Evolutionary conservation across 192 early-diverging fungal species (phyloP).

Genomic region (Phlyctochytrium planicorne): DNA sequence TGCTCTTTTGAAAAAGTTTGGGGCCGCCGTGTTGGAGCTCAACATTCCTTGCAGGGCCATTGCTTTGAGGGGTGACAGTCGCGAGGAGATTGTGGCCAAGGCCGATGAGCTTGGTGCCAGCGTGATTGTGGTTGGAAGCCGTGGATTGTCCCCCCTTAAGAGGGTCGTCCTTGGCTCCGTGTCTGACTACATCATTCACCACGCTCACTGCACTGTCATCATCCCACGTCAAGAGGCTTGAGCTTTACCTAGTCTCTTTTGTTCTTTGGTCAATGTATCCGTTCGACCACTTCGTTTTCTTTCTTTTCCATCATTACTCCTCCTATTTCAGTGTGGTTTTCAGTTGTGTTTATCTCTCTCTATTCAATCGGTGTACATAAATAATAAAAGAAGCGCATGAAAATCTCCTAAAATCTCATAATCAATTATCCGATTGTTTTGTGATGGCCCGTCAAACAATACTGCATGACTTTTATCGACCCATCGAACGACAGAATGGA

Average conservation of each 20-base stretch:
- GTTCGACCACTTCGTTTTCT: too few relatives aligned
- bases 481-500: not conserved
- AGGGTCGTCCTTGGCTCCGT: constrained; percentile 36
- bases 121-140: constrained; percentile 52
- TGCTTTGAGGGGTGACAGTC: constrained; percentile 52
- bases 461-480: not conserved
- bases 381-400: not conserved
- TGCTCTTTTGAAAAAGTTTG: constrained; percentile 5
- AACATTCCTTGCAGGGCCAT: constrained; percentile 13
- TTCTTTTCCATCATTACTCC: not conserved
- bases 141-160: constrained; percentile 52
- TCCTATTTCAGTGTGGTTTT: not conserved
- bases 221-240: too few relatives aligned
- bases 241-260: too few relatives aligned
- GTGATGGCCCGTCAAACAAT: not conserved
- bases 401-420: too few relatives aligned
- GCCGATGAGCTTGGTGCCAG: constrained; percentile 51
- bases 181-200: too few relatives aligned
- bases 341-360: not conserved
- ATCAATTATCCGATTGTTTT: too few relatives aligned
- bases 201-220: too few relatives aligned
- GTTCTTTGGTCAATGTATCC: too few relatives aligned
- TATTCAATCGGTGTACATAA: not conserved
- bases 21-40: constrained; percentile 7
- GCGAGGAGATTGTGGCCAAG: constrained; percentile 56